Evolutionary conservation across 306 rosid genomes (phyloP), one percentile per base, ranked within the genome.

Genomic region (Bauhinia variegata): DNA sequence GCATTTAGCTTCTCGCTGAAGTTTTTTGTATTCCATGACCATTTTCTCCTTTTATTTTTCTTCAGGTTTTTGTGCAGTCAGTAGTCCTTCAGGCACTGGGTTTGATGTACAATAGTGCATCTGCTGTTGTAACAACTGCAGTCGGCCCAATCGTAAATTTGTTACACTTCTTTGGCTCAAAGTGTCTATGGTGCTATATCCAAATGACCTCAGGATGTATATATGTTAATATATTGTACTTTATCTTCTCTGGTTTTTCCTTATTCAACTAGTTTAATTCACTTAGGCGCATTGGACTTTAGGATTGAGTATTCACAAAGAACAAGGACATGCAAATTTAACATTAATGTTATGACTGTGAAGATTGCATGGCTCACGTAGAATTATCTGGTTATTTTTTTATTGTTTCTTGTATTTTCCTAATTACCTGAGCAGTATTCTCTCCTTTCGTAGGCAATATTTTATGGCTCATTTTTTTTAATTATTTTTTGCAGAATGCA

Each of bases 141-240:
- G 86, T 86, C 51, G 97, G 92, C 70, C 97, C 85, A 85, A 93
- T 90, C 96, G 97, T 88, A 86, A 34, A 71, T 68, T 49, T 60
- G 37, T 30, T n/a, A n/a, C n/a, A n/a, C n/a, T n/a, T n/a, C n/a
- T n/a, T n/a, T n/a, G n/a, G n/a, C n/a, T n/a, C n/a, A 16, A 59
- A 54, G 36, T 67, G 53, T 67, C 31, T 42, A 13, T 52, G 32
- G 31, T 38, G 17, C 47, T 44, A 16, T 10, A 54, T 71, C 41
- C 33, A 57, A 49, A 34, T 54, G 41, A 32, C 56, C 63, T 55
- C 43, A 11, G 43, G 19, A 30, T 50, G 48, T 13, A n/a, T n/a
- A n/a, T n/a, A 23, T 56, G 44, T 48, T 56, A 60, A 30, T 43
- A 33, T 12, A 33, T 60, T 54, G 31, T 66, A 39, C 32, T 54